Evolutionary conservation across 2,329 filamentous ascomycete genomes (phyloP), one percentile per base, ranked within the genome.

Genomic region (Gnomoniopsis sp.): DNA sequence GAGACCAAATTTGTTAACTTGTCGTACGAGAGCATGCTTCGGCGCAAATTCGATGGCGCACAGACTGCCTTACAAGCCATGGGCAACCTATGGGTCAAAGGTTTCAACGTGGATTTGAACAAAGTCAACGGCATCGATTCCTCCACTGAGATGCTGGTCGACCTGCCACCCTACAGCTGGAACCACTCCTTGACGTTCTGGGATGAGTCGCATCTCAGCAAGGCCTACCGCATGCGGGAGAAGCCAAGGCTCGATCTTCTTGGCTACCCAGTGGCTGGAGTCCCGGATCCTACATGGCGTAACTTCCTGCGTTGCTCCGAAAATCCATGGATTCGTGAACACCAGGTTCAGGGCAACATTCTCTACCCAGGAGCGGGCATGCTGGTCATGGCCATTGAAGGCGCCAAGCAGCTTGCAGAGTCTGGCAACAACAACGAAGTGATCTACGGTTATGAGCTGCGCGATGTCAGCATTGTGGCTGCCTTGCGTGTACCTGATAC

Each of bases 281-380:
- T 72, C 8, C 79, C 70, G 47, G 75, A 78, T 11, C 77, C 77
- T 0, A 76, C 70, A 0, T 82, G 80, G 79, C 72, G 79, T 23
- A 80, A 79, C 58, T 72, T 78, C 33, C 65, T 82, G 19, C 72
- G 74, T 12, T 63, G 76, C 1, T 75, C 79, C 36, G 78, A 81
- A 57, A 65, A 81, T 0, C 80, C 86, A 2, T 87, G 86, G 74
- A 72, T 85, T 3, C 75, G 79, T 43, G 79, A 86, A 63, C 85
- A 87, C 71, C 73, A 72, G 58, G 80, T 87, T 68, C 82, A 86
- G 63, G 81, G 77, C 19, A 69, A 83, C 38, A 78, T 76, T 6
- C 77, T 84, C 30, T 85, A 82, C 65, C 82, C 84, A 22, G 74
- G 82, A 33, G 75, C 80, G 1, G 83, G 79, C 2, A 80, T 78